Evolutionary conservation across 768 basidiomycete species (phyloP), one percentile per base, ranked within the genome.

Genomic region (Rhodotorula diobovata): DNA sequence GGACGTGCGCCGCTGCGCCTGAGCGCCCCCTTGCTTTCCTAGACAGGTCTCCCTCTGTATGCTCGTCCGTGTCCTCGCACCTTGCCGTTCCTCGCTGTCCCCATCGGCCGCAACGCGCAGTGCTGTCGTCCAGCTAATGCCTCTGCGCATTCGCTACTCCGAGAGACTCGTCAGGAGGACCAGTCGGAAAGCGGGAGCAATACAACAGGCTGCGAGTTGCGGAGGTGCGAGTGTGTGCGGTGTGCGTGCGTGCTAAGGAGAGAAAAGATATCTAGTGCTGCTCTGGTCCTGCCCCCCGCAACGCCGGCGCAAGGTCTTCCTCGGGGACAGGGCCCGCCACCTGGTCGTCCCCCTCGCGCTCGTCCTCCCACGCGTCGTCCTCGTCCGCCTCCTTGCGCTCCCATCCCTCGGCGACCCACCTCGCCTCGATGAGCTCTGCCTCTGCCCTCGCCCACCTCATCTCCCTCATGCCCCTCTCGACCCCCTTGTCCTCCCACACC

Each of bases 1-100:
- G 70, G 90, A 92, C 77, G 80, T 90, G 56, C 81, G 82, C 82
- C 10, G 10, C 18, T 75, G 41, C 21, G 73, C 65, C 28, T 74
- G 61, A 66, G 14, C 41, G 3, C 14, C 41, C 18, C 11, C 14
- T 43, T 18, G 14, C 11, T 43, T 18, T 43, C 39, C 2, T 39
- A 35, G 55, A 37, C 34, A 51, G 30, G 30, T 11, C 23, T 28
- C 48, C 48, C 25, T 50, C 11, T 6, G 1, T 23, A 9, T 50
- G 8, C 48, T 28, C 6, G 25, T 28, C 25, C 8, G 4, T 23
- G 2, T 2, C 21, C 23, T 23, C 46, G 46, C 21, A 23, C 4
- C 21, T 23, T 8, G 11, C 45, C 46, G 41, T 15, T 43, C 6
- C 41, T 43, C 41, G 12, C 8, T n/a, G n/a, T n/a, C n/a, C n/a